Evolutionary conservation across 371 early-diverging fungal species (phyloP), one percentile per base, ranked within the genome.

Genomic region (Mucor saturninus): DNA sequence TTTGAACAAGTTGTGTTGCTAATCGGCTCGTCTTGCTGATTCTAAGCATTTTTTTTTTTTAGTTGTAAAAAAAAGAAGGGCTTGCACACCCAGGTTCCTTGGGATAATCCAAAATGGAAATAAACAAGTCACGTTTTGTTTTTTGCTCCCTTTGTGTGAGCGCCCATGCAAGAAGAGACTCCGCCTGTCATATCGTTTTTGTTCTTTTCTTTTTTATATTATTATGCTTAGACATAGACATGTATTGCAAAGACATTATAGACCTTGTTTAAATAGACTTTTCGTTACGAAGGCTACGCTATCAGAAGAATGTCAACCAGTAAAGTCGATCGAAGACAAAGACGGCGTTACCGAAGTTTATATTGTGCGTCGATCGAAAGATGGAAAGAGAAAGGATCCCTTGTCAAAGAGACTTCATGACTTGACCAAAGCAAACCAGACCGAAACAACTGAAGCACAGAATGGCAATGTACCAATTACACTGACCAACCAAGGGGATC

Each of bases 1-100:
- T 48, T 52, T 59, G 60, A 14, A 39, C 49, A 26, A 57, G 51
- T 29, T 60, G 61, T 52, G 43, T 53, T 31, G 61, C 35, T 32
- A 60, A 52, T 60, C 61, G 61, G 37, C 32, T 49, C 37, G 50
- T 11, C 32, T 15, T 35, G 50, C 31, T 60, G 4, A 29, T 46
- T 49, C 56, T 49, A 52, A 62, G 37, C 49, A 46, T 54, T 7
- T 46, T 42, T 14, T 30, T 49, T 4, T 56, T 13, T 15, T 28
- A 26, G 21, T 46, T 9, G 1, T 39, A 54, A 46, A 13, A 58
- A 31, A 58, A 58, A 29, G 32, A 30, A 52, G 51, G 51, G 56
- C 40, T 14, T 48, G 49, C 42, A 49, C 29, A 26, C 21, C 35
- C 35, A 35, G 35, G 35, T 8, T 35, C 35, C 35, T 43, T 4